Percentiles rank a stretch among this genome's conserved stretches.
Evolutionary conservation across 176 grass and related monocot genomes (phyloP).

Genomic region (Alopecurus myosuroides): DNA sequence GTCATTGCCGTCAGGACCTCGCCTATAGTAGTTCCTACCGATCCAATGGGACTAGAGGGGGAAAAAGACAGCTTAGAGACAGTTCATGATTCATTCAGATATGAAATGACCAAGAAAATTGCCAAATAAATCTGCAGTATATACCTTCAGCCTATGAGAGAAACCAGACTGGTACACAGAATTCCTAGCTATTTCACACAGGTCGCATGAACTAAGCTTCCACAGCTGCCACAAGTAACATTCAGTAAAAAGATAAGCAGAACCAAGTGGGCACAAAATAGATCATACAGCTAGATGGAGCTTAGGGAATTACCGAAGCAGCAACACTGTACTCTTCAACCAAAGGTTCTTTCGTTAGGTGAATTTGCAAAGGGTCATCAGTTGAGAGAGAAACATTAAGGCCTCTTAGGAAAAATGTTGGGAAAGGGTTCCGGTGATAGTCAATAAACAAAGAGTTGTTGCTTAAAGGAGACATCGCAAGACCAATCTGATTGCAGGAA

Average conservation of each 20-base stretch:
- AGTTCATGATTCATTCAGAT: not conserved
- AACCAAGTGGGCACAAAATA: not conserved
- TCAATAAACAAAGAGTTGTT: slow-evolving; percentile 95
- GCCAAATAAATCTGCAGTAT: not conserved
- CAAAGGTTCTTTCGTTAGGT: slow-evolving; percentile 94
- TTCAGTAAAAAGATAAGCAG: not conserved
- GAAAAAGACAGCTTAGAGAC: slow-evolving; percentile 1
- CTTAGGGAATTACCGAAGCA: slow-evolving; percentile 56
- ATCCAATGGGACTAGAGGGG: slow-evolving; percentile 81
- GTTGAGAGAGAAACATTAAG: slow-evolving; percentile 94
- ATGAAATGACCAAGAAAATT: not conserved
- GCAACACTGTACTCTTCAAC: slow-evolving; percentile 97
- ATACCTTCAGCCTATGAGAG: slow-evolving; percentile 88
- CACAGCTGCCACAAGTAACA: slow-evolving; percentile 62
- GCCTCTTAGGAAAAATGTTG: slow-evolving; percentile 76
- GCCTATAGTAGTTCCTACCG: slow-evolving; percentile 74
- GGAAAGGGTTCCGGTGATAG: slow-evolving; percentile 94
- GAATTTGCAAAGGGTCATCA: slow-evolving; percentile 94
- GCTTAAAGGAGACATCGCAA: slow-evolving; percentile 97
- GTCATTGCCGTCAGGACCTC: slow-evolving; percentile 77
- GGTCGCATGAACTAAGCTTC: slow-evolving; percentile 84
- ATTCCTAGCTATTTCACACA: slow-evolving; percentile 96
- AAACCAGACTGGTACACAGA: slow-evolving; percentile 89
- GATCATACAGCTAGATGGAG: not conserved
- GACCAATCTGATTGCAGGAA: slow-evolving; percentile 70